Evolutionary conservation across 768 basidiomycete genomes (phyloP), one percentile per base, ranked within the genome.

Genomic region (Lactarius tabidus): DNA sequence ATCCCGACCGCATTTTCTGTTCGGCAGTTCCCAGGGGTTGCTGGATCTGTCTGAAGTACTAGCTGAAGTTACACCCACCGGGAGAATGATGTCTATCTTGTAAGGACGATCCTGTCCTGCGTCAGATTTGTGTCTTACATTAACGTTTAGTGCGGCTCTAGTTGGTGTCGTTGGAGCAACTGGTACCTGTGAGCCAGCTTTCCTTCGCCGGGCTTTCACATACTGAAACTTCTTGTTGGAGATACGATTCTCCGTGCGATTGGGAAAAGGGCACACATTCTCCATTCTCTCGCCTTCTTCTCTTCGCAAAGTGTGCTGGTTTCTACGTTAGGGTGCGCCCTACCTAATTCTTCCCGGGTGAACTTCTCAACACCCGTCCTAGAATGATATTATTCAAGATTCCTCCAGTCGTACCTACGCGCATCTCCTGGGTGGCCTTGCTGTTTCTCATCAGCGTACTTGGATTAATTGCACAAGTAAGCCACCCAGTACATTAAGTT

Each of bases 1-100:
- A 57, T 90, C 93, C 12, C 80, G 91, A 38, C 94, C 94, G 0
- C 76, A 81, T 0, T 85, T 86, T 58, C 69, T 97, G 8, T 95
- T 97, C 70, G 88, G 87, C 2, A 54, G 51, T 48, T 59, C 17
- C 2, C 39, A 35, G 36, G 56, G 3, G 39, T 2, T 41, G 62
- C 55, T 18, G 28, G 28, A 29, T 6, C 64, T 41, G 2, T 57
- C 59, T 20, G 59, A 67, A 15, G 67, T 65, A 5, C 64, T 36
- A 3, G 51, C 57, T 17, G 60, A 67, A 14, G 67, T 65, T 15
- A 76, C 70, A 6, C 73, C 70, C 17, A 69, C 58, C 20, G 74
- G 79, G 71, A 75, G 91, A 57, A 72, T 91, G 53, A 68, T 81
- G 8, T 88, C 88, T 2, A 85, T 92, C 6, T 81, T 81, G 80